phyloP scores from a whole-genome alignment of 139 green algal genomes.

The Deuterostichococcus epilithicus region DNA sequence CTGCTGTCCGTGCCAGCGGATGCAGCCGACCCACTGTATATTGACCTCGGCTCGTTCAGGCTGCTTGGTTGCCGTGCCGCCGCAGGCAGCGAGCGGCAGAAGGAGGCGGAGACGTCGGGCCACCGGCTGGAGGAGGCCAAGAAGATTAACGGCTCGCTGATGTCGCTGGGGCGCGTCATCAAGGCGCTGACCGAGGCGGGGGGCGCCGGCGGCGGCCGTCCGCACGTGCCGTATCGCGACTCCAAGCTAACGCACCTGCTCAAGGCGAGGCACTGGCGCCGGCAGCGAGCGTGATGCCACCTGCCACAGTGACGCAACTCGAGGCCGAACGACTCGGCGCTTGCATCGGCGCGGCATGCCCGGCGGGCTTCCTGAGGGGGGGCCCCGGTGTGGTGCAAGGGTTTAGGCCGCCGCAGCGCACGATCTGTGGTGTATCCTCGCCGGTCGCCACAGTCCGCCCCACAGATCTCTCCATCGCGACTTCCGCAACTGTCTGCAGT shows the following conservation, averaged over 20 bases:
- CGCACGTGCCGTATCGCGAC: slow-evolving; percentile 64
- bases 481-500: no score
- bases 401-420: no score
- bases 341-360: no score
- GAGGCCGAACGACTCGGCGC: no score
- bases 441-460: no score
- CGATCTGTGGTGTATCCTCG: no score
- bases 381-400: no score
- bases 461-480: no score
- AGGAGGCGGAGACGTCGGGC: slow-evolving; percentile 32
- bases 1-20: neutral
- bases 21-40: neutral
- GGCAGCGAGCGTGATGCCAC: no score
- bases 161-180: slow-evolving; percentile 44
- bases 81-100: slow-evolving; percentile 51
- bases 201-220: neutral
- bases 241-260: slow-evolving; percentile 59
- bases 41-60: neutral
- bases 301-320: no score
- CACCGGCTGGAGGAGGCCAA: slow-evolving; percentile 53
- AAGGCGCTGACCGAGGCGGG: slow-evolving; percentile 31
- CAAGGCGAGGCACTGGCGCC: no score
- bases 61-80: neutral
- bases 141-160: slow-evolving; percentile 59
- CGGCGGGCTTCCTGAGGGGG: no score